A percentile compares a stretch with the other conserved stretches of the same genome.
phyloP scores from a whole-genome alignment of 192 early-diverging fungal genomes.

The Geranomyces michiganensis region DNA sequence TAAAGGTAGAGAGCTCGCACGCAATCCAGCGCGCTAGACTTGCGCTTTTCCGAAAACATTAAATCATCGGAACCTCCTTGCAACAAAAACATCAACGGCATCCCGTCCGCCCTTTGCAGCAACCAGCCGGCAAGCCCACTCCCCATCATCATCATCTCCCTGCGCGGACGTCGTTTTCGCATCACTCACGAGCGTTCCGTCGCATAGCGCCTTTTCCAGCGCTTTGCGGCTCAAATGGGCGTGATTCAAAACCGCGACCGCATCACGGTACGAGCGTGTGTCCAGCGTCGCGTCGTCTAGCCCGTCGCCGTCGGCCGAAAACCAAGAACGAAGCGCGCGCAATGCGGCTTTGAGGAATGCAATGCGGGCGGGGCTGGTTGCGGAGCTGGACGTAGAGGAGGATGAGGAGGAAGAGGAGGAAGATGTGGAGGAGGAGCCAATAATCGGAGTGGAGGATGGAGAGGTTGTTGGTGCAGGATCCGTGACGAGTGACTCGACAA shows the following conservation, averaged over 20 bases:
- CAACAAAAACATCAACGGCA: constrained; percentile 29
- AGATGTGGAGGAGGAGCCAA: background rate
- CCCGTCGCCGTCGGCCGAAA: constrained; percentile 39
- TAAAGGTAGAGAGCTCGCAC: background rate
- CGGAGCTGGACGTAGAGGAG: background rate
- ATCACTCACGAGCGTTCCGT: background rate
- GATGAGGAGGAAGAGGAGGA: background rate
- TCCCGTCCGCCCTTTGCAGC: constrained; percentile 37
- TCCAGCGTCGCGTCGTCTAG: constrained; percentile 20
- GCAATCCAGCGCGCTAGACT: background rate
- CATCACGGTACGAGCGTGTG: constrained; percentile 11
- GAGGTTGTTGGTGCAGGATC: background rate
- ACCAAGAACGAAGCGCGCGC: constrained; percentile 21
- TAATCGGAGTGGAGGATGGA: background rate
- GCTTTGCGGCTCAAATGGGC: constrained; percentile 31
- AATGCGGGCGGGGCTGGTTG: background rate
- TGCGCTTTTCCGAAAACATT: background rate
- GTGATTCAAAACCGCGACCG: constrained; percentile 17
- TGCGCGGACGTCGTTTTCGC: background rate
- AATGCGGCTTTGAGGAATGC: constrained; percentile 8
- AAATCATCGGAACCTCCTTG: background rate
- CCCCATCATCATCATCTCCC: background rate
- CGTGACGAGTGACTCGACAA: constrained; percentile 32
- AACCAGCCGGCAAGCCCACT: constrained; percentile 27
- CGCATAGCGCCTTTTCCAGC: background rate